A percentile compares a stretch with the other conserved stretches of the same genome.
These are phyloP conservation scores for Solanum etuberosum DNA, from an alignment of 257 asterid species.

Conservation along the genomic window DNA sequence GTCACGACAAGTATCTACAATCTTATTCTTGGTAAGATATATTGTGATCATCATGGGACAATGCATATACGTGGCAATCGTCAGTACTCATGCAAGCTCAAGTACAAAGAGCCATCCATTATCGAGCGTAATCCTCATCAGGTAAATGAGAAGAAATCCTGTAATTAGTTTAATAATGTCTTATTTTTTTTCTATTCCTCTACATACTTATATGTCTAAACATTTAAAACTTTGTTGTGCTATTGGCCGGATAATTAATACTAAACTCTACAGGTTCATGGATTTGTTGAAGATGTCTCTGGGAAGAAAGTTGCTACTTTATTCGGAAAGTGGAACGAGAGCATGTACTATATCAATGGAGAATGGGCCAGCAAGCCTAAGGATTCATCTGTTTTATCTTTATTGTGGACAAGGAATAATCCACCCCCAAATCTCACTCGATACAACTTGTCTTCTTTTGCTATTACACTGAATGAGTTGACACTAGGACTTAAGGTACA, in stretches of 20 bases:
- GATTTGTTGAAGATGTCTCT: slow-evolving; percentile 67
- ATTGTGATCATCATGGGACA: slow-evolving; percentile 85
- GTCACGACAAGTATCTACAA: slow-evolving; percentile 87
- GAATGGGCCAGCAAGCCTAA: slow-evolving; percentile 46
- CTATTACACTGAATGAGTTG: slow-evolving; percentile 77
- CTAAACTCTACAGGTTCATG: slow-evolving; percentile 56
- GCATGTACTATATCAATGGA: slow-evolving; percentile 51
- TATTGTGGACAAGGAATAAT: slow-evolving; percentile 63
- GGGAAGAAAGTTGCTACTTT: slow-evolving; percentile 64
- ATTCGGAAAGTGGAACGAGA: slow-evolving; percentile 93
- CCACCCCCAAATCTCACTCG: slow-evolving; percentile 57
- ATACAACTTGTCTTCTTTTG: slow-evolving; percentile 74
- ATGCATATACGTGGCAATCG: slow-evolving; percentile 85
- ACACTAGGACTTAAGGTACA: slow-evolving; percentile 78
- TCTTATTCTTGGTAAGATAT: slow-evolving; percentile 80
- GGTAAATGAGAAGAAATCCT: slow-evolving; percentile 28
- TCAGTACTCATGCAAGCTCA: slow-evolving; percentile 77
- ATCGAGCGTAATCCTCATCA: slow-evolving; percentile 94
- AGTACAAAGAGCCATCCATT: slow-evolving; percentile 92
- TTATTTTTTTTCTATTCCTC: neutral
- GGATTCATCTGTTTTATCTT: slow-evolving; percentile 40
- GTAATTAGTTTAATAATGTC: neutral
- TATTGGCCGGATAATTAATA: neutral
- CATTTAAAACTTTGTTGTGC: neutral
- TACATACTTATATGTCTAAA: neutral